phyloP scores from a whole-genome alignment of 176 grass and related monocot genomes.

The Oryza rufipogon region DNA sequence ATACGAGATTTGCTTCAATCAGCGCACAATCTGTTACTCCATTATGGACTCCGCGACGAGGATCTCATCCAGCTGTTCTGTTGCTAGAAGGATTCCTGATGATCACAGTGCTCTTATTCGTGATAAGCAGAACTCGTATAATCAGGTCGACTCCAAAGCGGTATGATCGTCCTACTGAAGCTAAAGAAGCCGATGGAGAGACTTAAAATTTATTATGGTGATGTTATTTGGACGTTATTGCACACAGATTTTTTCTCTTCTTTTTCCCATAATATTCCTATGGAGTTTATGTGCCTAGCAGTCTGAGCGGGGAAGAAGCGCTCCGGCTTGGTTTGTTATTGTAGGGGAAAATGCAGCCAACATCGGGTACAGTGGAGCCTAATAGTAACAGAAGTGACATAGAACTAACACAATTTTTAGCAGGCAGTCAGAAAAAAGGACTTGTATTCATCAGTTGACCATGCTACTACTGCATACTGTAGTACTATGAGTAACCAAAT shows the following conservation, averaged over 20 bases:
- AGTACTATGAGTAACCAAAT: background rate
- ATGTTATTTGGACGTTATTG: background rate
- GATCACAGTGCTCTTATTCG: slow-evolving; percentile 23
- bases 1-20: slow-evolving; percentile 50
- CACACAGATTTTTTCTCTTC: background rate
- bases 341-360: background rate
- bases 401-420: slow-evolving; percentile 8
- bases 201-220: background rate
- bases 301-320: background rate
- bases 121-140: slow-evolving; percentile 7
- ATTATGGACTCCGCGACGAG: slow-evolving; percentile 26
- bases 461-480: no score
- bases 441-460: background rate
- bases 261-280: background rate
- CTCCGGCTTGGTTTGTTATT: background rate
- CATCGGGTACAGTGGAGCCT: background rate
- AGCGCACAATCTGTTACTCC: slow-evolving; percentile 39
- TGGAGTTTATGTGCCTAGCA: background rate
- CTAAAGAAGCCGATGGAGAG: background rate
- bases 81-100: slow-evolving; percentile 44
- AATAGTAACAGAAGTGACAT: background rate
- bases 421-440: background rate
- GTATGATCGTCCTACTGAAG: background rate
- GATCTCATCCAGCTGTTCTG: background rate
- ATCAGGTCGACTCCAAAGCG: background rate